Evolutionary conservation across 441 rosid genomes (phyloP).

Genomic region (Adansonia grandidieri): DNA sequence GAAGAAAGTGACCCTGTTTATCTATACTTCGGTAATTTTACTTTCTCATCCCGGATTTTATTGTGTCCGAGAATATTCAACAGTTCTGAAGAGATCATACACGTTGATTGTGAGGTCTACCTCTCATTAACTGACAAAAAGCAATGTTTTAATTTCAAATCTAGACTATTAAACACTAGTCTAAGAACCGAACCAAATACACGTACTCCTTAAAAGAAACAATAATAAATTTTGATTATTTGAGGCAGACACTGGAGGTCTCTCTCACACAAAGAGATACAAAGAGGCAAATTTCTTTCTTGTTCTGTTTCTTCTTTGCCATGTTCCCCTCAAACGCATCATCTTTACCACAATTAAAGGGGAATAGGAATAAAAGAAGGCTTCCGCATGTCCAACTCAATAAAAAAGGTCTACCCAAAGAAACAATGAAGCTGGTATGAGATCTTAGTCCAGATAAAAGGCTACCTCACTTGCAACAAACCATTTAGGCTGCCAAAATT

Average conservation of each 20-base stretch:
- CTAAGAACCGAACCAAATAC: not conserved
- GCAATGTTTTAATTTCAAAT: not conserved
- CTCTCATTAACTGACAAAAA: not conserved
- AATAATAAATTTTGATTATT: not conserved
- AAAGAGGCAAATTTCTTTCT: not conserved
- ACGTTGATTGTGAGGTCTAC: not conserved
- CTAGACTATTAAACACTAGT: not conserved
- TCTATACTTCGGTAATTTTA: not conserved
- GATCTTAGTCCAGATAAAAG: not conserved
- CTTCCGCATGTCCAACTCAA: not conserved
- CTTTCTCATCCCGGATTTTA: not conserved
- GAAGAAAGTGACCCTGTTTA: not conserved
- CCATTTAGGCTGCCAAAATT: not conserved
- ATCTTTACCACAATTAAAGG: not conserved
- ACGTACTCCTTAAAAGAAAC: conserved; percentile 11
- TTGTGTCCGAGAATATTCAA: not conserved
- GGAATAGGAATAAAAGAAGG: not conserved
- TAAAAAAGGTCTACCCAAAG: not conserved
- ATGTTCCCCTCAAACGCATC: not conserved
- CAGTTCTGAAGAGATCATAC: not conserved
- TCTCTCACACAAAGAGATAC: not conserved
- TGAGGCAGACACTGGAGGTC: not conserved
- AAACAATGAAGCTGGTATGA: not conserved
- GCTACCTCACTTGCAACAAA: not conserved
- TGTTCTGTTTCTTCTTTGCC: not conserved